A percentile compares a stretch with the other conserved stretches of the same genome.
Conservation (phyloP, 192 early-diverging fungal genomes). For the Phlyctochytrium planicorne region DNA sequence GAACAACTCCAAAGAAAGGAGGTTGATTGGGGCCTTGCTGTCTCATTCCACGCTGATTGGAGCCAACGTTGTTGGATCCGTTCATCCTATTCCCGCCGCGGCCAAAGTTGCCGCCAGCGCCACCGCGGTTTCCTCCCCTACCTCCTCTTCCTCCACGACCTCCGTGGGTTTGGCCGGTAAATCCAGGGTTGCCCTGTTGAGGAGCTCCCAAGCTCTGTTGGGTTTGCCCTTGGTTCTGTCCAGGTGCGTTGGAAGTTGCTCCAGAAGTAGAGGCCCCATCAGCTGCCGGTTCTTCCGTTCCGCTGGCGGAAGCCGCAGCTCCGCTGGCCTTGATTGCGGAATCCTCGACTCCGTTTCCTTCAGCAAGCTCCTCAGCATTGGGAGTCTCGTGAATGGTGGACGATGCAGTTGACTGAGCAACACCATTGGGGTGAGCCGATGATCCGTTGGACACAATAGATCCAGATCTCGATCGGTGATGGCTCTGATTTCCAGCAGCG, state of each 20-base stretch:
- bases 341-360: too few species aligned
- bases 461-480: neutral
- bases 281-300: too few species aligned
- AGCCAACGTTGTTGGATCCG: conserved; percentile 2
- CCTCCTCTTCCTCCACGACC: neutral
- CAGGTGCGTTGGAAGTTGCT: too few species aligned
- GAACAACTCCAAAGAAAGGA: neutral
- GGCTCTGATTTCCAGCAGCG: neutral
- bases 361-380: too few species aligned
- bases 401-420: too few species aligned
- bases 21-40: neutral
- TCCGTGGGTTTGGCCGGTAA: neutral
- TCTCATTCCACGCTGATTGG: conserved; percentile 13
- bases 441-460: neutral
- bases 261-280: too few species aligned
- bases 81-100: neutral
- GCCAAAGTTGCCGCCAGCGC: conserved; percentile 8
- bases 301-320: too few species aligned
- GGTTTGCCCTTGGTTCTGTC: too few species aligned
- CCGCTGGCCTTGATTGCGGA: too few species aligned
- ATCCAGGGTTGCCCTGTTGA: neutral
- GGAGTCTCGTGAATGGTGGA: too few species aligned
- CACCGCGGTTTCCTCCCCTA: conserved; percentile 1
- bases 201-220: too few species aligned
- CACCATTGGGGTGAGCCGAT: neutral